phyloP scores from a whole-genome alignment of 768 basidiomycete genomes.

The Boletus rubroflammeus region DNA sequence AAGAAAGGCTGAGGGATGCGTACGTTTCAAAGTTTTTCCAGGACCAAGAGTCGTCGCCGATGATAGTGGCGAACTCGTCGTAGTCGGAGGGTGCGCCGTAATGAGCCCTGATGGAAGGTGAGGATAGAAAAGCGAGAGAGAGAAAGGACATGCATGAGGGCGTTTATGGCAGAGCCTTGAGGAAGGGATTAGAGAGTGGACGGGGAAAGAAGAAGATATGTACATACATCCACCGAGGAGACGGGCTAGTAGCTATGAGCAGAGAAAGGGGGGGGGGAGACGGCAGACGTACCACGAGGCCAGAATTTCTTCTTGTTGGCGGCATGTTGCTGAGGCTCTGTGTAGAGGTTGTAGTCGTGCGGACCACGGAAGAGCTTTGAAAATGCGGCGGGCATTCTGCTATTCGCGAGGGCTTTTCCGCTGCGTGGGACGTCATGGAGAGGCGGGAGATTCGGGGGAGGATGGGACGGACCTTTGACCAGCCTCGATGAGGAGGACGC shows the following conservation, averaged over 20 bases:
- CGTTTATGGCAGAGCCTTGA: slow-evolving; percentile 63
- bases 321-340: slow-evolving; percentile 52
- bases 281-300: slow-evolving; percentile 53
- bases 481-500: slow-evolving; percentile 39
- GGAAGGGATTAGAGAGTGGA: neutral
- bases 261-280: neutral
- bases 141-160: slow-evolving; percentile 37
- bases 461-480: slow-evolving; percentile 43
- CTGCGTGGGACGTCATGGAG: slow-evolving; percentile 27
- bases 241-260: slow-evolving; percentile 43
- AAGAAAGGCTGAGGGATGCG: neutral
- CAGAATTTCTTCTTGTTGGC: slow-evolving; percentile 49
- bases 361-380: slow-evolving; percentile 40
- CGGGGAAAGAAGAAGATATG: neutral
- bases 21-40: slow-evolving; percentile 52
- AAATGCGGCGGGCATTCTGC: slow-evolving; percentile 45
- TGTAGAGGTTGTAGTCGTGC: slow-evolving; percentile 53
- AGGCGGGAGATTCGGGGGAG: accelerated
- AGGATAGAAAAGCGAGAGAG: neutral
- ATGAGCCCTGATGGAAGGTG: slow-evolving; percentile 39
- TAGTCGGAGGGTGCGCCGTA: slow-evolving; percentile 66
- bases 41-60: slow-evolving; percentile 54
- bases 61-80: slow-evolving; percentile 58
- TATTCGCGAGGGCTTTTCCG: slow-evolving; percentile 39
- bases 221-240: slow-evolving; percentile 73